Base-by-base conservation (phyloP, 306 rosid genomes). In the Vigna angularis region DNA sequence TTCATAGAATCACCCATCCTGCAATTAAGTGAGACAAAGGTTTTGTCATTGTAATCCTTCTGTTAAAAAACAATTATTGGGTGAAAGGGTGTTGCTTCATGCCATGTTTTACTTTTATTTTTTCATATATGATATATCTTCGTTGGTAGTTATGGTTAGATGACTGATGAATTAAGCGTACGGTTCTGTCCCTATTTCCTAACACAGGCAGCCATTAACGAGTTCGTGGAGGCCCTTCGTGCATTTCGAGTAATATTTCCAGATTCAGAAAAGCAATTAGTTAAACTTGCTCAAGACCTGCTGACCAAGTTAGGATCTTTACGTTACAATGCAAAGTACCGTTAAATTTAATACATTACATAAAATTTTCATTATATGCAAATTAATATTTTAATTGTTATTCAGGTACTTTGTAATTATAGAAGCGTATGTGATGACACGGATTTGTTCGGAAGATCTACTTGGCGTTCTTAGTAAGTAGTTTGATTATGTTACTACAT, bases 211-310 rank as follows among this genome's bases (percentile, higher is more conserved):
- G 85, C 94, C 73, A 86, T 93, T 82, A 86, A 65, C 5, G 97
- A 91, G 80, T 88, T 90, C 83, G 89, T 81, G 71, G 97, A 89
- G 84, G 97, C 96, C 64, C 44, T 93, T 70, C 87, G 71, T 79
- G 93, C 97, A 67, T 91, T 89, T 83, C 85, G 84, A 40, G 88
- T 84, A 22, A 93, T 93, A 85, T 91, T 93, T 86, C 91, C 96
- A 9, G 93, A 93, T 87, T 93, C 98, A 72, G 91, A 85, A 58
- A 82, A 66, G 55, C 96, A 92, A 73, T 85, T 91, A 49, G 77
- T 85, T 49, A 77, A 85, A 75, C 86, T 91, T 83, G 89, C 88
- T 75, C 90, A 77, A 75, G 90, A 81, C 44, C 86, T 89, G 73
- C 64, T 92, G 65, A 74, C 90, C 81, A 90, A 82, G 98, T 91